Evolutionary conservation across 352 stramenopile species (phyloP).

Genomic region (Phytophthora pseudosyringae): DNA sequence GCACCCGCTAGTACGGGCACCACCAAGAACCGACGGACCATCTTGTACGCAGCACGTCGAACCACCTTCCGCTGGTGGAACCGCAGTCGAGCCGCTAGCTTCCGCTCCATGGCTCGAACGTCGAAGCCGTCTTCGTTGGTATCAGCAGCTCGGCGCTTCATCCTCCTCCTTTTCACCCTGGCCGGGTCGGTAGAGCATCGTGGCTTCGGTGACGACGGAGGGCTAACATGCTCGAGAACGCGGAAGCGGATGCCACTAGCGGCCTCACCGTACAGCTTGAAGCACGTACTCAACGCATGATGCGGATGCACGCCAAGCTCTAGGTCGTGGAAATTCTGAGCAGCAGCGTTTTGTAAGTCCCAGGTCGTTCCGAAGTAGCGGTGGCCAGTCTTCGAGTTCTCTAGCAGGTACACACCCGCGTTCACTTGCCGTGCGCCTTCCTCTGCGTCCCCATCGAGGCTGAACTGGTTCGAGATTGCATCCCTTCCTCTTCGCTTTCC

Average conservation of each 20-base stretch:
- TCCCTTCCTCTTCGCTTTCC: conserved; percentile 19
- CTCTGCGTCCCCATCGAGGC: conserved; percentile 7
- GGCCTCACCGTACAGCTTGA: conserved; percentile 50
- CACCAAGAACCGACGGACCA: conserved; percentile 51
- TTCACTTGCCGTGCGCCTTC: conserved; percentile 50
- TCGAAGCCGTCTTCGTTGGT: conserved; percentile 43
- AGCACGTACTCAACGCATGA: conserved; percentile 46
- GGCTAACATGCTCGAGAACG: conserved; percentile 57
- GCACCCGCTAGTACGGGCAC: conserved; percentile 34
- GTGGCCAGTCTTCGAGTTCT: conserved; percentile 70
- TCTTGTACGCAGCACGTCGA: conserved; percentile 39
- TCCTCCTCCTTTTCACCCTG: conserved; percentile 14
- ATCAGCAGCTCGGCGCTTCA: conserved; percentile 9
- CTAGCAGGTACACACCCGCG: conserved; percentile 69
- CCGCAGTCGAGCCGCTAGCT: conserved; percentile 43
- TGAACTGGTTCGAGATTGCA: conserved; percentile 41
- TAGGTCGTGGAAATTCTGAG: conserved; percentile 58
- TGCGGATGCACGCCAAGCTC: conserved; percentile 50
- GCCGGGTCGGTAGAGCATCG: conserved; percentile 6
- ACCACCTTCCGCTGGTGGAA: conserved; percentile 42
- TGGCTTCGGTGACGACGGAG: conserved; percentile 14
- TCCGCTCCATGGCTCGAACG: conserved; percentile 59
- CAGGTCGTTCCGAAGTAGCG: conserved; percentile 73
- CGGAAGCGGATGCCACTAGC: conserved; percentile 57
- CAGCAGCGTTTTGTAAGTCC: conserved; percentile 66